Conservation (phyloP, 768 basidiomycete species). For the Lactarius evosmus region DNA sequence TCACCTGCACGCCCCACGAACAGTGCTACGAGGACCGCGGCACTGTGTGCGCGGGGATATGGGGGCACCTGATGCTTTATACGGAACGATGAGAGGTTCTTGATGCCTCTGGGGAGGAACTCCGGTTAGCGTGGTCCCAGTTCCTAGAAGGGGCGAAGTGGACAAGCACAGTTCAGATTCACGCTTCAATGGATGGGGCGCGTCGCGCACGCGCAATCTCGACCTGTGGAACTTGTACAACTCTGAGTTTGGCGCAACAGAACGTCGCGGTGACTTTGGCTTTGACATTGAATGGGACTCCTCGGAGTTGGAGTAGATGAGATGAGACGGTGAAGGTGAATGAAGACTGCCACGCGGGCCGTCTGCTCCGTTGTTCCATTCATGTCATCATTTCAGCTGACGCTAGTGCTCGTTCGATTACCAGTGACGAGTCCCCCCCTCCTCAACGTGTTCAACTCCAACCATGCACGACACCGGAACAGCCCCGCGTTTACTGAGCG, state of each 20-base stretch:
- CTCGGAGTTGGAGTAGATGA: neutral
- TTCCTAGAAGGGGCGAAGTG: neutral
- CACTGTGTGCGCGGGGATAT: constrained; percentile 56
- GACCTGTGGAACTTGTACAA: constrained; percentile 29
- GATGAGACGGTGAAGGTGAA: too few species aligned
- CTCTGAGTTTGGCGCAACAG: constrained; percentile 14
- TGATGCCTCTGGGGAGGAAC: constrained; percentile 14
- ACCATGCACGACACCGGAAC: constrained; percentile 2
- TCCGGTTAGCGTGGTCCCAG: neutral
- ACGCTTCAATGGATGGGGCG: constrained; percentile 25
- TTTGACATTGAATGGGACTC: constrained; percentile 7
- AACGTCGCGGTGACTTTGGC: neutral
- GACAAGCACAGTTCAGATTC: constrained; percentile 24
- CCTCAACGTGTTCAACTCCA: neutral
- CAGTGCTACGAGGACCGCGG: constrained; percentile 79
- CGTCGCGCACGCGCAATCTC: constrained; percentile 20
- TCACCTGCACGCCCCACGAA: constrained; percentile 85
- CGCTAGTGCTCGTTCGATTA: neutral
- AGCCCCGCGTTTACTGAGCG: constrained; percentile 1
- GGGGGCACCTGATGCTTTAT: constrained; percentile 28
- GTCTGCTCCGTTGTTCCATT: neutral
- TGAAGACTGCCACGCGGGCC: neutral
- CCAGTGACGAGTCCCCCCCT: neutral
- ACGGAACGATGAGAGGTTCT: constrained; percentile 19
- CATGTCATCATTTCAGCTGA: neutral